Evolutionary conservation across 257 asterid genomes (phyloP), one percentile per base, ranked within the genome.

Genomic region (Nicotiana obtusifolia): DNA sequence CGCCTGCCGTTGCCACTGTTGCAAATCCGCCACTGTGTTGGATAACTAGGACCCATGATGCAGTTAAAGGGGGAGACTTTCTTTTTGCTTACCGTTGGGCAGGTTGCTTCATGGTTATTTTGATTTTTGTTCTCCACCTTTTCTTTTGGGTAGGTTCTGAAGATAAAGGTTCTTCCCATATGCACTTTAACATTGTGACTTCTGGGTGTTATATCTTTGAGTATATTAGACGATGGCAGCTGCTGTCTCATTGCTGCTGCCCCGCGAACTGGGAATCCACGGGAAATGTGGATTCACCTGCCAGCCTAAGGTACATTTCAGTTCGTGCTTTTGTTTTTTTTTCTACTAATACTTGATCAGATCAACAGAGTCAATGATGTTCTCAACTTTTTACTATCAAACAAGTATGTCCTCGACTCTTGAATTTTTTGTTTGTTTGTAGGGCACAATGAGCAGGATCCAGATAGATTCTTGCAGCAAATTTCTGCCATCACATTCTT

Each of bases 191-290:
- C 47, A 44, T 17, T 82, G 78, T 35, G 77, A 64, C 56, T 28
- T 78, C 53, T 60, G 15, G 78, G 71, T 61, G 81, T 31, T 60
- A 28, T 59, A 60, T 64, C 64, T 75, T 83, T 65, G 61, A 77
- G 67, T 53, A 67, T 64, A 65, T 78, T 66, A 59, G 64, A 62
- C 57, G 81, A 89, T 89, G 91, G 86, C 88, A n/a, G 86, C 81
- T 76, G 84, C 89, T 53, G 86, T 87, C 66, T 82, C 89, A 35
- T 77, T 87, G 62, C 81, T 85, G 78, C 78, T 77, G 77, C 85
- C 89, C 14, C 79, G 61, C 20, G 86, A 87, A 31, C 30, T 78
- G n/a, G 47, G 44, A 24, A 83, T 86, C 64, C 80, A 59, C 1
- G 35, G 83, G 31, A 84, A 77, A 0, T 52, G 78, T 87, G 85